Base-by-base conservation (phyloP, 306 rosid genomes). In the Leucaena leucocephala region DNA sequence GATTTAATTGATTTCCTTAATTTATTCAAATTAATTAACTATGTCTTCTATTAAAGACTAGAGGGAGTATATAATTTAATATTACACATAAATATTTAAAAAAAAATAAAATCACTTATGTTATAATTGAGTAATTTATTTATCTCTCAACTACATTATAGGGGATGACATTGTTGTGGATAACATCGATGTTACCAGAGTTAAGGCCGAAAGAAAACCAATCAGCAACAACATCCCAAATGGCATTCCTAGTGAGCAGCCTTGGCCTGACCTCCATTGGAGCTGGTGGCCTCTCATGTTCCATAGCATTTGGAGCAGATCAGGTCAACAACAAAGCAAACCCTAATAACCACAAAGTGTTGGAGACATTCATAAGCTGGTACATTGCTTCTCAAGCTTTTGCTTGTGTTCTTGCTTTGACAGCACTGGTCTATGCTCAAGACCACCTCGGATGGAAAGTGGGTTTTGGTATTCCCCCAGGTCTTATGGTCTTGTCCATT, bases 251-350 rank as follows among this genome's bases (percentile, higher is more conserved):
- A 2, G 6, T 80, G 1, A 74, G 74, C 14, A 61, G 82, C 16
- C 86, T 89, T 45, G 78, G 49, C 14, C 82, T 91, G 46, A 86
- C 88, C 43, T 77, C 94, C 40, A 68, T 85, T 10, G 97, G 97
- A 52, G 87, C 90, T 0, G 92, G 94, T 48, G 97, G 97, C 16
- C 46, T 86, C 44, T 85, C 92, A 0, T 86, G 93, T 44, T 85
- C 91, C 45, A 21, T 91, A 17, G 85, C 94, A 10, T 91, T 89
- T 73, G 97, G 94, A 8, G 92, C 91, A 2, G 97, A 91, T 59
- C 97, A 91, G 76, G 46, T 91, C 8, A 78, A 78, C 76, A 82
- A 65, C 46, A 82, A 81, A 33, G 75, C 72, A 0, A 74, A 83
- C 49, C 85, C 85, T 8, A 91, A 82, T 3, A 88, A 81, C 17